phyloP scores from a whole-genome alignment of 2,329 filamentous ascomycete genomes.

The Domatiomyces catenatus region DNA sequence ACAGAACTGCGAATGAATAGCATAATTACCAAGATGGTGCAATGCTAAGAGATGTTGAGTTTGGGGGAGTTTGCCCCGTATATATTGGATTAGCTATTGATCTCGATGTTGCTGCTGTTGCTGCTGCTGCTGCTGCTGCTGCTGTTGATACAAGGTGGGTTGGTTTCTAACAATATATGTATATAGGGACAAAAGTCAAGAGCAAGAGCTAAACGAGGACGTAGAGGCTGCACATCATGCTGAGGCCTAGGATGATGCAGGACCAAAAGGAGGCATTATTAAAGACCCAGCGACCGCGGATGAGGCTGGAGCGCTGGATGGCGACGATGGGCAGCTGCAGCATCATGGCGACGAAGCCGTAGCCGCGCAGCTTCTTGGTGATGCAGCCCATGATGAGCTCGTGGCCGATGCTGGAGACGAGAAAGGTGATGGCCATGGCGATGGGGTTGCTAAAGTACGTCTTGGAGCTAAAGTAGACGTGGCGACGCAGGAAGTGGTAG shows the following conservation, averaged over 20 bases:
- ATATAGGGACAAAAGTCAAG: too few relatives aligned
- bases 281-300: constrained; percentile 58
- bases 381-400: constrained; percentile 97
- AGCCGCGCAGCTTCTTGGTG: constrained; percentile 88
- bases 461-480: constrained; percentile 77
- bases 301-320: constrained; percentile 64
- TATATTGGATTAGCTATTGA: too few relatives aligned
- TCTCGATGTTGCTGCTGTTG: too few relatives aligned
- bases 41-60: too few relatives aligned
- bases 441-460: constrained; percentile 58
- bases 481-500: constrained; percentile 83
- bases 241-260: constrained; percentile 75
- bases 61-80: too few relatives aligned
- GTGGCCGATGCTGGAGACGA: constrained; percentile 4
- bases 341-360: constrained; percentile 93
- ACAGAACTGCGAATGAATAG: neutral
- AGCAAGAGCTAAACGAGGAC: constrained; percentile 33
- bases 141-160: neutral
- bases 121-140: too few relatives aligned
- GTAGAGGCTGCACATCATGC: constrained; percentile 51
- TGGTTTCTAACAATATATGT: too few relatives aligned
- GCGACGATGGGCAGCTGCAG: constrained; percentile 89
- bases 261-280: constrained; percentile 89
- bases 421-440: constrained; percentile 41
- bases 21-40: too few relatives aligned